Evolutionary conservation across 108 stramenopile species (phyloP), one percentile per base, ranked within the genome.

Genomic region (Pseudonitzschia multiseries): DNA sequence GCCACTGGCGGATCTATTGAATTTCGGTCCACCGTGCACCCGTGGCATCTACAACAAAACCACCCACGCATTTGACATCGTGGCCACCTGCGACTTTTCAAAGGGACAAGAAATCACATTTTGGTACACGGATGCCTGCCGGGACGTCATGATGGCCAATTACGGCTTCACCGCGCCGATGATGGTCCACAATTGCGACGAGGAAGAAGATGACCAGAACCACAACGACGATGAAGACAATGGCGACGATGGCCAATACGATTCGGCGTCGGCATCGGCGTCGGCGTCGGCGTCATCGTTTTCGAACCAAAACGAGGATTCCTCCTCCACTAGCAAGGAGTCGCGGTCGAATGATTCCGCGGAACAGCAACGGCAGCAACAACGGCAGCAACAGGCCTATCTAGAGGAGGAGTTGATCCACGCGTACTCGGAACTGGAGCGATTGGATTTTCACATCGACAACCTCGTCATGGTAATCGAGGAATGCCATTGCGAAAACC

Each of bases 1-100:
- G 50, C 93, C 93, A 12, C 71, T 94, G 48, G 93, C 90, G 4
- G 93, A 94, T 79, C 69, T 94, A 75, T 71, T 94, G 21, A 91
- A 91, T 57, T 94, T 91, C 81, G 93, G 93, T 50, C 90, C 90
- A 28, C 93, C 93, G 13, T 91, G 93, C 80, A 86, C 90, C 0
- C 81, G 82, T 15, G 93, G 90, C 13, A n/a, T 52, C 10, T 94
- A 94, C 84, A 88, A 91, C 75, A 13, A 51, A 12, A 77, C 77
- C n/a, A 89, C 79, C 22, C 72, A 88, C 31, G 65, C 81, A 15
- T 91, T 94, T 83, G 88, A 94, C 53, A 75, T 94, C 18, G 68
- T 90, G 63, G 90, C 93, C 12, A 89, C 90, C 8, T 91, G 93
- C 60, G 57, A 75, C 29, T 89, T 90, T 77, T n/a, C 40, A 10